A percentile compares a stretch with the other conserved stretches of the same genome.
phyloP scores from a whole-genome alignment of 163 green algal species.

The Scenedesmus sp. region DNA sequence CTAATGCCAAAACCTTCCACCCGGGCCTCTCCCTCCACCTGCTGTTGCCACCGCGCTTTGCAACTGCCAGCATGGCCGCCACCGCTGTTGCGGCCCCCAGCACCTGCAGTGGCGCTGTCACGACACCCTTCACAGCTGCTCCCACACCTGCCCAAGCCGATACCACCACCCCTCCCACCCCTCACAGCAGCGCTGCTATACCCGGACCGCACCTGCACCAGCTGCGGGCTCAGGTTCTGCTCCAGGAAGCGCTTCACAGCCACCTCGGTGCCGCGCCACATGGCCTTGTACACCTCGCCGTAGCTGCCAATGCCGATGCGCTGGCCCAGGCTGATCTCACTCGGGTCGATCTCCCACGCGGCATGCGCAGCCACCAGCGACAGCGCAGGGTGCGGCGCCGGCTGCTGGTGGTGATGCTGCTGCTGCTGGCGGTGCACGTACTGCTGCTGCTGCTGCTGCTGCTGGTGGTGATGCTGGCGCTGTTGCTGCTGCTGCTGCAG shows the following conservation, averaged over 20 bases:
- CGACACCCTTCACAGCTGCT: not conserved
- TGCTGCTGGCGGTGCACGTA: conserved; percentile 11
- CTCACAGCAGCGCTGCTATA: not conserved
- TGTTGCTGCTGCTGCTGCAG: conserved; percentile 19
- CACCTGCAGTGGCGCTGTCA: not conserved
- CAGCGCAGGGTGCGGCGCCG: not conserved
- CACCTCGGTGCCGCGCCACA: conserved; percentile 86
- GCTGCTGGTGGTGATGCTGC: conserved; percentile 30
- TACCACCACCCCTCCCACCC: not conserved
- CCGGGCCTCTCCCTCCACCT: too few relatives aligned
- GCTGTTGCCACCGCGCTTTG: not conserved
- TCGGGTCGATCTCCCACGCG: conserved; percentile 65
- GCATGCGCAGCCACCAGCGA: conserved; percentile 1
- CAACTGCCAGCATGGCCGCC: too few relatives aligned
- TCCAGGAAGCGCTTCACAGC: conserved; percentile 94
- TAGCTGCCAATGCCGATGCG: conserved; percentile 91
- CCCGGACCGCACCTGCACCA: conserved; percentile 30
- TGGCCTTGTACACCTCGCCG: conserved; percentile 79
- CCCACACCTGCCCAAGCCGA: not conserved
- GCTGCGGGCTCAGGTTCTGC: conserved; percentile 60
- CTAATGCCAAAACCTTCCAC: too few relatives aligned
- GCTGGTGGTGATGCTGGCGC: conserved; percentile 1
- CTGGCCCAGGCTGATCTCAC: conserved; percentile 59
- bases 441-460: conserved; percentile 30
- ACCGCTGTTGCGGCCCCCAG: not conserved